These are phyloP conservation scores for Tetradesmus lagerheimii DNA, from an alignment of 139 green algal genomes.

Conservation along the genomic window DNA sequence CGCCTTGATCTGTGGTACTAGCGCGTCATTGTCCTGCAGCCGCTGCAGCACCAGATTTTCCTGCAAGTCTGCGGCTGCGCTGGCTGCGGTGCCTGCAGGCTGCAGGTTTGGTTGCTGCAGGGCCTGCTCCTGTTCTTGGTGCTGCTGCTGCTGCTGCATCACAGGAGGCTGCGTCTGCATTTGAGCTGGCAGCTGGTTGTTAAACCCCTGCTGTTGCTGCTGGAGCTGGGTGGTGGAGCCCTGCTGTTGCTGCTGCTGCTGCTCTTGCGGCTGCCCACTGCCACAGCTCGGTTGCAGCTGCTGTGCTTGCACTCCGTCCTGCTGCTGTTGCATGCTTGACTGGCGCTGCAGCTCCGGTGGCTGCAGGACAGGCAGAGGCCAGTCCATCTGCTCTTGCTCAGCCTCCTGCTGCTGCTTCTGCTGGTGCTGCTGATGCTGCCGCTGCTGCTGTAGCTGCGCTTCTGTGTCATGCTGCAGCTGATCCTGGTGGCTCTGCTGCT, in stretches of 20 bases:
- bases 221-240: no score
- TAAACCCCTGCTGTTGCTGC: not conserved
- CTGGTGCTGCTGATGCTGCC: not conserved
- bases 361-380: not conserved
- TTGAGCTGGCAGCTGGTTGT: not conserved
- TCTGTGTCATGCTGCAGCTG: not conserved
- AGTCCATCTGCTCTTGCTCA: not conserved
- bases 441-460: not conserved
- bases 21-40: constrained; percentile 73
- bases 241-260: not conserved
- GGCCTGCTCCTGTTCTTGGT: not conserved
- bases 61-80: constrained; percentile 7
- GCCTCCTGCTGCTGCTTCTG: not conserved
- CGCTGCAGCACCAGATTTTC: constrained; percentile 31
- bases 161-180: not conserved
- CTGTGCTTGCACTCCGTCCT: not conserved
- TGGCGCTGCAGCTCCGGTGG: not conserved
- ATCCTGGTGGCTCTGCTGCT: not conserved
- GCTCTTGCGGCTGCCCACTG: not conserved
- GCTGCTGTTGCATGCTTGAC: not conserved
- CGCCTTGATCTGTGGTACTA: constrained; percentile 73
- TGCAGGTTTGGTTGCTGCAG: not conserved
- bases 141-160: not conserved
- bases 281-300: not conserved
- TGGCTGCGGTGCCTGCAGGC: not conserved